phyloP scores from a whole-genome alignment of 2,329 filamentous ascomycete species.

The Verticillium albo-atrum region DNA sequence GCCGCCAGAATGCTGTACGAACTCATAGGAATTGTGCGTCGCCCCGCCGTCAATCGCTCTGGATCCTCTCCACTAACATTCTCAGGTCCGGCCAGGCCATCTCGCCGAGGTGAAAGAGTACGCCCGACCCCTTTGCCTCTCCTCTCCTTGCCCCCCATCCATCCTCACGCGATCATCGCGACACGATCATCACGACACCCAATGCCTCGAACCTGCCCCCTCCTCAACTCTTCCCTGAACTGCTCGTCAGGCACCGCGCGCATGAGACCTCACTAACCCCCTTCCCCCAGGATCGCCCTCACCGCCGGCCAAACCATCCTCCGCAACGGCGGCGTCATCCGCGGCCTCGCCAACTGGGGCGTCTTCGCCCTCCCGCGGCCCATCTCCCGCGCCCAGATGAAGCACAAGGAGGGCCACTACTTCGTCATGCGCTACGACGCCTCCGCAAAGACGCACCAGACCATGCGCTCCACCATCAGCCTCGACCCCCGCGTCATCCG shows the following conservation, averaged over 20 bases:
- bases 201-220: not conserved
- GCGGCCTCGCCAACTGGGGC: constrained; percentile 94
- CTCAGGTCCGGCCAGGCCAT: constrained; percentile 85
- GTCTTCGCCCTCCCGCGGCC: constrained; percentile 81
- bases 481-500: constrained; percentile 90
- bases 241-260: too few relatives aligned
- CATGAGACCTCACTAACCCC: too few relatives aligned
- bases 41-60: not conserved
- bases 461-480: constrained; percentile 69
- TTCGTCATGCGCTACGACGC: constrained; percentile 97
- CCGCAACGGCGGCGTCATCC: constrained; percentile 79
- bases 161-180: constrained; percentile 1
- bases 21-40: constrained; percentile 87
- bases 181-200: not conserved
- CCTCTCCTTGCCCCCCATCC: constrained; percentile 7
- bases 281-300: constrained; percentile 86
- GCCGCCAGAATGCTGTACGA: constrained; percentile 83
- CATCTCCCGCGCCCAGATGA: constrained; percentile 74
- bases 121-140: constrained; percentile 30
- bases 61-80: constrained; percentile 4
- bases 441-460: constrained; percentile 66
- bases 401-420: constrained; percentile 85
- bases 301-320: constrained; percentile 82
- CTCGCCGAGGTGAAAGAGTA: constrained; percentile 94
- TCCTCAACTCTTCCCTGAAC: constrained; percentile 1